A percentile compares a stretch with the other conserved stretches of the same genome.
Evolutionary conservation across 805 yeast genomes (phyloP).

Genomic region (Suhomyces sp.): DNA sequence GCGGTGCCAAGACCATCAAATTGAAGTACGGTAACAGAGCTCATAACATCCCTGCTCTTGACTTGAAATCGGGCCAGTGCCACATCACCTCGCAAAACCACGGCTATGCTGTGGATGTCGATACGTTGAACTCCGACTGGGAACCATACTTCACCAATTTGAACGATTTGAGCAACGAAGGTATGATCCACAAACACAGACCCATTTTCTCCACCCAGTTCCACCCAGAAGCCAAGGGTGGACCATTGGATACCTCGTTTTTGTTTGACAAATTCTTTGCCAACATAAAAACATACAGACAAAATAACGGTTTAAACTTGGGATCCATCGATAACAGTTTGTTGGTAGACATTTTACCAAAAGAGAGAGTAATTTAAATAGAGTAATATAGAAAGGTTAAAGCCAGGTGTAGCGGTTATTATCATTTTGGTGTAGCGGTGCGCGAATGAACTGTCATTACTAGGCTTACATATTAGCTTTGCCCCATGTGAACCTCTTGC

Average conservation of each 20-base stretch:
- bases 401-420: too few species aligned
- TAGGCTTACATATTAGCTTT: too few species aligned
- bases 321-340: conserved; percentile 47
- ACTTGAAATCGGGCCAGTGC: conserved; percentile 85
- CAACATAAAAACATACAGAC: conserved; percentile 56
- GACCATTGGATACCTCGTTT: conserved; percentile 90
- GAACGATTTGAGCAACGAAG: conserved; percentile 96
- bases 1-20: conserved; percentile 90
- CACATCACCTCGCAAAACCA: conserved; percentile 99
- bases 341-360: conserved; percentile 61
- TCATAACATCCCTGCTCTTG: conserved; percentile 95
- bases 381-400: neutral
- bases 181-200: conserved; percentile 82
- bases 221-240: conserved; percentile 99
- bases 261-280: conserved; percentile 87
- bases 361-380: conserved; percentile 54
- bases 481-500: neutral
- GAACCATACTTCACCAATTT: conserved; percentile 84
- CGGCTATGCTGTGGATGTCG: conserved; percentile 92
- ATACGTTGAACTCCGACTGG: conserved; percentile 76
- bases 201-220: conserved; percentile 97
- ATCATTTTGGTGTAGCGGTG: too few species aligned
- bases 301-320: conserved; percentile 35
- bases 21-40: conserved; percentile 98
- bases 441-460: too few species aligned